Conservation (phyloP, 805 yeast genomes). For the Saccharomyces eubayanus region DNA sequence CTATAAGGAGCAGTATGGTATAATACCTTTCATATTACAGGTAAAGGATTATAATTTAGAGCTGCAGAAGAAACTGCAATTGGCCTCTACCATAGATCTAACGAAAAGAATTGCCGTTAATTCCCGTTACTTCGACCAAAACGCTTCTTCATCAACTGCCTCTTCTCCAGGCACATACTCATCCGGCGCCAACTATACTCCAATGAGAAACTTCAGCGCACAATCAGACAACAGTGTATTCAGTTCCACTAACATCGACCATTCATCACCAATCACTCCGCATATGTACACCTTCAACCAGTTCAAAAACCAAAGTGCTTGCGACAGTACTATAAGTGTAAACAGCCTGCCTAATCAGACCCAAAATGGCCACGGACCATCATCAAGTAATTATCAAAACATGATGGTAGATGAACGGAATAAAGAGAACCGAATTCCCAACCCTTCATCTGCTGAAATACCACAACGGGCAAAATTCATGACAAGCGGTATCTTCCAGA, state of each 20-base stretch:
- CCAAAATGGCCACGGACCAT: not conserved
- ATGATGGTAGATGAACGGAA: constrained; percentile 3
- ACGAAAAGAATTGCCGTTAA: constrained; percentile 16
- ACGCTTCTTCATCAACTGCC: constrained; percentile 12
- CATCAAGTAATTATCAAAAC: not conserved
- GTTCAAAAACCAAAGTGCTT: constrained; percentile 20
- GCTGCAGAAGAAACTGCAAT: constrained; percentile 19
- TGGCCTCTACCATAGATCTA: constrained; percentile 23
- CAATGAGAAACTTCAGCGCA: constrained; percentile 27
- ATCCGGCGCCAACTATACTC: constrained; percentile 22
- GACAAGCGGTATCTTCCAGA: constrained; percentile 20
- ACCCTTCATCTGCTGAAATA: constrained; percentile 8
- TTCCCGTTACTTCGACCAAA: constrained; percentile 15
- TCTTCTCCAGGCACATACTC: constrained; percentile 19
- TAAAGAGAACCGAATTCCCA: constrained; percentile 21
- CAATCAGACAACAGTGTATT: constrained; percentile 29
- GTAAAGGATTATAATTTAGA: constrained; percentile 14
- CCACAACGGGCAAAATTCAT: constrained; percentile 28
- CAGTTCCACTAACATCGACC: constrained; percentile 12
- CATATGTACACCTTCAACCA: constrained; percentile 26
- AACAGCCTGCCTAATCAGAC: constrained; percentile 17
- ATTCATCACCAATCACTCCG: constrained; percentile 30
- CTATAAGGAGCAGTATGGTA: constrained; percentile 19
- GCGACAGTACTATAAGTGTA: constrained; percentile 25
- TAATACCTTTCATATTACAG: constrained; percentile 13